Evolutionary conservation across 306 rosid genomes (phyloP).

Genomic region (Gynostemma pentaphyllum): DNA sequence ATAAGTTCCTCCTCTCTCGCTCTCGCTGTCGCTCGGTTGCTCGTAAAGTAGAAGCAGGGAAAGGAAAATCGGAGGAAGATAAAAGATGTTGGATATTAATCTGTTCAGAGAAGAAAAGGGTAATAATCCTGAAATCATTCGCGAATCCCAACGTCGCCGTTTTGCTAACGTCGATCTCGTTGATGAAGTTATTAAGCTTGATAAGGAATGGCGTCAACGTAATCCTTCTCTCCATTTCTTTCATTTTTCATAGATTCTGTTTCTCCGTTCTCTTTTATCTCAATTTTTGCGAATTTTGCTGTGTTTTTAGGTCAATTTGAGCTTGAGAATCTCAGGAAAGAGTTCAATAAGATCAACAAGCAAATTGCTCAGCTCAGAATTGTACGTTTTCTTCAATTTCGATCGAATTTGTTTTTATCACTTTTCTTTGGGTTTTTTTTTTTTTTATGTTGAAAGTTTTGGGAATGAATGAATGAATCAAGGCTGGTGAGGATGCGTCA

Average conservation of each 20-base stretch:
- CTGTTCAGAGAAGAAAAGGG: conserved; percentile 86
- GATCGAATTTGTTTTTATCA: not conserved
- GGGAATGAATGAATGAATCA: too few relatives aligned
- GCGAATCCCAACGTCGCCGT: conserved; percentile 96
- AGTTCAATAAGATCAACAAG: conserved; percentile 69
- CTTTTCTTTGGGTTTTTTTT: not conserved
- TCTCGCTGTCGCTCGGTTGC: too few relatives aligned
- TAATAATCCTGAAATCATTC: conserved; percentile 64
- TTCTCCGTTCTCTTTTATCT: not conserved
- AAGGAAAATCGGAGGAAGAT: not conserved
- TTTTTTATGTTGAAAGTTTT: not conserved
- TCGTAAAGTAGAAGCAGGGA: too few relatives aligned
- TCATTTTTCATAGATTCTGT: not conserved
- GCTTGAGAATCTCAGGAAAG: conserved; percentile 58
- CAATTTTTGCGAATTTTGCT: too few relatives aligned
- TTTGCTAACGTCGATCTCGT: conserved; percentile 58
- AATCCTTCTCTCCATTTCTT: conserved; percentile 6
- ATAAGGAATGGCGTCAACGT: conserved; percentile 91
- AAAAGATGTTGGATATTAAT: conserved; percentile 66
- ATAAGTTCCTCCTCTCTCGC: too few relatives aligned
- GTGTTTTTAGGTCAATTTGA: conserved; percentile 49
- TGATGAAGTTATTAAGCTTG: conserved; percentile 73
- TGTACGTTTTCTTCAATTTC: conserved; percentile 19
- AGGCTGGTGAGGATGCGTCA: conserved; percentile 39
- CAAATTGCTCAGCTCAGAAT: conserved; percentile 53